Conservation (phyloP, 352 stramenopile species). For the Globisporangium recalcitrans region DNA sequence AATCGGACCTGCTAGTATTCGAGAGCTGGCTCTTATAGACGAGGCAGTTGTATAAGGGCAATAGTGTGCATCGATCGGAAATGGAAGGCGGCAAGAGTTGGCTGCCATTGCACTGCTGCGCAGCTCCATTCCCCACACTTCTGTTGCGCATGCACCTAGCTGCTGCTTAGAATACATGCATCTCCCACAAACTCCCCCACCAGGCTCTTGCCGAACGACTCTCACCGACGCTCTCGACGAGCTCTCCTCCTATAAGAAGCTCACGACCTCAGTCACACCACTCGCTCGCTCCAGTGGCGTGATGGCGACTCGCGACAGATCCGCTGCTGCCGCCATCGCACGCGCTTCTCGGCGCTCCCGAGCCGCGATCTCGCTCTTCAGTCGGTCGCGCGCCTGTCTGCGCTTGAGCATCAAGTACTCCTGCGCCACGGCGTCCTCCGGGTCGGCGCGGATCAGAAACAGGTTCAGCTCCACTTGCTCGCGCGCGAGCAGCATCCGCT, state of each 20-base stretch:
- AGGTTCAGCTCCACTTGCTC: slow-evolving; percentile 2
- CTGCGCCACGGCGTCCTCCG: background rate
- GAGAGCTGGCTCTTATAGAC: too few relatives aligned
- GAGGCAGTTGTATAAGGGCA: too few relatives aligned
- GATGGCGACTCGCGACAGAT: background rate
- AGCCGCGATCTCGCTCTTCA: background rate
- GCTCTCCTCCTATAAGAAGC: background rate
- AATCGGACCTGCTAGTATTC: too few relatives aligned
- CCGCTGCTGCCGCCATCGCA: background rate
- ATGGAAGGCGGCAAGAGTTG: too few relatives aligned
- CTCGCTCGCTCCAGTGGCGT: background rate
- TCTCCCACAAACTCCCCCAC: too few relatives aligned
- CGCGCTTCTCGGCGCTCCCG: background rate
- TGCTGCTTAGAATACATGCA: too few relatives aligned
- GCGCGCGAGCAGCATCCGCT: background rate
- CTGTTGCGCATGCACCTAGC: too few relatives aligned
- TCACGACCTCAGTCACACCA: background rate
- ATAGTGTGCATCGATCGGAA: too few relatives aligned
- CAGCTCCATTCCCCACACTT: too few relatives aligned
- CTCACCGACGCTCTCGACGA: background rate
- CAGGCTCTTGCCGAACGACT: too few relatives aligned
- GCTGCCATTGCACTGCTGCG: too few relatives aligned
- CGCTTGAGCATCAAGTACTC: slow-evolving; percentile 3
- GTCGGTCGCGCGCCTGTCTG: background rate
- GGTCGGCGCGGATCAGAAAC: background rate